Percentiles rank a stretch among this genome's conserved stretches.
Evolutionary conservation across 2,329 filamentous ascomycete genomes (phyloP).

Genomic region (Setomelanomma holmii): DNA sequence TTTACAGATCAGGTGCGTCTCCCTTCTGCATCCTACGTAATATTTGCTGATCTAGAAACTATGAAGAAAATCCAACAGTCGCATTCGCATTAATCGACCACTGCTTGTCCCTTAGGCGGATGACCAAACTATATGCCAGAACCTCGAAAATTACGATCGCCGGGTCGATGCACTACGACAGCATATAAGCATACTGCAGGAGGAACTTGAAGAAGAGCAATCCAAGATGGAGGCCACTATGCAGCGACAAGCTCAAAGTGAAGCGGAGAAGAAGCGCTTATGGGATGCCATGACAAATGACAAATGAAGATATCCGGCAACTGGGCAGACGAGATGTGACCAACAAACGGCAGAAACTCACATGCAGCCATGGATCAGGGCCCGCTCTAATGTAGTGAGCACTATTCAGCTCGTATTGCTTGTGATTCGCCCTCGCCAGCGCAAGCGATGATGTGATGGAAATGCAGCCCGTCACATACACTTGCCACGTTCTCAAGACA

Average conservation of each 20-base stretch:
- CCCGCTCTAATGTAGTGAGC: no score
- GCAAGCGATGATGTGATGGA: no score
- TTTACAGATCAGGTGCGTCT: no score
- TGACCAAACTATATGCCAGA: background rate
- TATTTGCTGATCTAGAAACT: no score
- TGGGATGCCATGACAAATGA: background rate
- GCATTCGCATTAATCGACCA: background rate
- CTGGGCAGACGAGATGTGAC: background rate
- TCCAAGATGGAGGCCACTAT: background rate
- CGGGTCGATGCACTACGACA: background rate
- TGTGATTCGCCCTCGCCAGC: no score
- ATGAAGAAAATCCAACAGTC: background rate
- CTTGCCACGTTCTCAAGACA: no score
- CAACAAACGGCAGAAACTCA: background rate
- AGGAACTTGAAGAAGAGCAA: background rate
- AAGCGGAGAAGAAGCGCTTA: background rate
- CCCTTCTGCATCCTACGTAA: no score
- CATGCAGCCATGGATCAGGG: no score
- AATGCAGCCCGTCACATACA: no score
- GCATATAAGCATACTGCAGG: background rate
- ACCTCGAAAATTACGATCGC: background rate
- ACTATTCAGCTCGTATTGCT: no score
- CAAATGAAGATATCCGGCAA: background rate
- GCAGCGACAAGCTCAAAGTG: background rate
- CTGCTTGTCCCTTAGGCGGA: background rate